phyloP scores from a whole-genome alignment of 2,329 filamentous ascomycete species.

The Fusarium redolens region DNA sequence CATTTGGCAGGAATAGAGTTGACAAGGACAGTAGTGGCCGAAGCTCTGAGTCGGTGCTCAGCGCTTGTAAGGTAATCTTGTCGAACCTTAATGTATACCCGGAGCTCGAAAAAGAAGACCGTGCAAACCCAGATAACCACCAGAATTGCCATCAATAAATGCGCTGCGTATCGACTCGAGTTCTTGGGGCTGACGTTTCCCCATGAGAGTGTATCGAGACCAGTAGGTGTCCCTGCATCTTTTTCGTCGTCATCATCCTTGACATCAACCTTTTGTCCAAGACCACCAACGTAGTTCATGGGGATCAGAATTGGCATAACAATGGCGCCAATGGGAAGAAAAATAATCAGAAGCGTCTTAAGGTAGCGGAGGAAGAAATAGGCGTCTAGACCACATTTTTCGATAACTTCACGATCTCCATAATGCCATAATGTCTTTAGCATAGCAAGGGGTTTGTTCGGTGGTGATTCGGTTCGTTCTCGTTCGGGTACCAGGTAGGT shows the following conservation, averaged over 20 bases:
- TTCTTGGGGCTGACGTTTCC: constrained; percentile 79
- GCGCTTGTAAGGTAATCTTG: constrained; percentile 95
- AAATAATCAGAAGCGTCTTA: constrained; percentile 84
- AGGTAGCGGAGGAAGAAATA: constrained; percentile 97
- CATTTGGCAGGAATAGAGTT: constrained; percentile 93
- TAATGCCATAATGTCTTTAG: constrained; percentile 72
- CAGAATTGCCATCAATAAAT: constrained; percentile 81
- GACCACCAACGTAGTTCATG: constrained; percentile 80
- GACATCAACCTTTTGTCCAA: constrained; percentile 63
- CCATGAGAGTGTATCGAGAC: constrained; percentile 88
- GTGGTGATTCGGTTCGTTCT: constrained; percentile 72
- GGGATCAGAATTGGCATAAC: constrained; percentile 89
- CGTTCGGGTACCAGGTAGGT: constrained; percentile 88
- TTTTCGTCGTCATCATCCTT: no score
- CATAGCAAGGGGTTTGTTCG: constrained; percentile 41
- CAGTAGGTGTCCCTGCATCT: constrained; percentile 53
- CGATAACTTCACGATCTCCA: constrained; percentile 84
- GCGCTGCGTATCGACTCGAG: constrained; percentile 81
- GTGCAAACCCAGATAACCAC: constrained; percentile 87
- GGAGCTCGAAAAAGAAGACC: constrained; percentile 87
- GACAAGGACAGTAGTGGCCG: constrained; percentile 94
- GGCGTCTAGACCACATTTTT: constrained; percentile 94
- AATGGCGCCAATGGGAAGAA: constrained; percentile 81
- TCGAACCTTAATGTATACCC: constrained; percentile 89
- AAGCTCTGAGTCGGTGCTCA: constrained; percentile 91